Evolutionary conservation across 164 flowering plant species (phyloP), one percentile per base, ranked within the genome.

Genomic region (grape (Vitis vinifera)): DNA sequence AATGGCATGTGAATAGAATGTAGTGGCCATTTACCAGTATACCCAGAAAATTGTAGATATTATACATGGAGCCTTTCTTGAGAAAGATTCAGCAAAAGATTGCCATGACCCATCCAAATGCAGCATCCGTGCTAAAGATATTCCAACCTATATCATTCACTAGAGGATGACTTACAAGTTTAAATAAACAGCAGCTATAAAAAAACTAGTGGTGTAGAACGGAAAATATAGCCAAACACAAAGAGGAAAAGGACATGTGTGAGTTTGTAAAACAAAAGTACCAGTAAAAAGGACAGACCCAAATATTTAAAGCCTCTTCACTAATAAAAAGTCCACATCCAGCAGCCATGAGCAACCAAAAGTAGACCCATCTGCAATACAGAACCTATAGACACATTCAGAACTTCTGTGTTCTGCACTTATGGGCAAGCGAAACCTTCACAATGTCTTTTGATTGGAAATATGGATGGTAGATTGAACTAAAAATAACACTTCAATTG

Each of bases 281-380:
- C 85, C 89, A 82, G 82, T 71, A 71, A 23, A 83, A 78, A 89
- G 82, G 84, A 93, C 94, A 83, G 81, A 93, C 98, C 98, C 98
- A 93, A 71, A 93, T 88, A 85, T 89, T 89, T 74, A 93, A 81
- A 80, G 97, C 93, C 83, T 89, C 95, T 83, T 91, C 97, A 71
- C 97, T 91, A 23, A 91, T 83, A 56, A 91, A 91, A 79, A 92
- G 93, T 69, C 91, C 97, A 79, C 83, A 90, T 0, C 91, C 97
- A 70, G 97, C 96, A 80, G 97, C 97, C 92, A 91, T 91, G 58
- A 93, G 91, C 78, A 93, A 77, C 93, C 97, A 93, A 80, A 93
- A 93, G 78, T 91, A 93, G 76, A 93, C 49, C 97, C 98, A 93
- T 79, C 98, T 91, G 89, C 72, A 82, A 71, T 30, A 19, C 48